A percentile compares a stretch with the other conserved stretches of the same genome.
Conservation (phyloP, 2,329 filamentous ascomycete genomes). For the Didymosphaeria variabile region DNA sequence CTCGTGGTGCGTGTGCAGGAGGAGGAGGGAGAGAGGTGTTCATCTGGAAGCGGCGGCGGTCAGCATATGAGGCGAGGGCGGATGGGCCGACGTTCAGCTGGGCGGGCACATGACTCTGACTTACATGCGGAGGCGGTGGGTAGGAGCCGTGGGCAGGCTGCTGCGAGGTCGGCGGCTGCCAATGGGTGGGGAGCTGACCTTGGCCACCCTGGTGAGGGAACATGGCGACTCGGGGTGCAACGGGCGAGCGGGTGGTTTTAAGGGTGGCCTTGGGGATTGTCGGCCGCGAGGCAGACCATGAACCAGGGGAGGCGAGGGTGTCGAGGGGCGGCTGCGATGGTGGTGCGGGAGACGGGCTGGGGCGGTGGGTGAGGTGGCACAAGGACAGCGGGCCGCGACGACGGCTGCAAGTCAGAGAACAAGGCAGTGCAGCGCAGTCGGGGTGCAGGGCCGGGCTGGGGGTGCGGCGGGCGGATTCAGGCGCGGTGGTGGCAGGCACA, state of each 20-base stretch:
- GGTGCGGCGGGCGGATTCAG: constrained; percentile 14
- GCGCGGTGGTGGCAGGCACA: constrained; percentile 2
- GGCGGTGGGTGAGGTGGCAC: constrained; percentile 40
- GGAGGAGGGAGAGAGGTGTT: constrained; percentile 44
- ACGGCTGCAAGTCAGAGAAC: constrained; percentile 43
- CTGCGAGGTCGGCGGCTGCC: constrained; percentile 47
- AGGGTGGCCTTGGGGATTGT: constrained; percentile 10
- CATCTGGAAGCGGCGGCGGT: constrained; percentile 33
- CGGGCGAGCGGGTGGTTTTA: constrained; percentile 5
- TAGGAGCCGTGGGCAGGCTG: constrained; percentile 49
- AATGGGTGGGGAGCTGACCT: constrained; percentile 50
- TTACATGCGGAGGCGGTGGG: constrained; percentile 48
- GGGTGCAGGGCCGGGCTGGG: constrained; percentile 22
- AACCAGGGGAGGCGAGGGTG: constrained; percentile 19
- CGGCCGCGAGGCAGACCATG: constrained; percentile 35
- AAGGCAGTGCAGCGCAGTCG: constrained; percentile 23
- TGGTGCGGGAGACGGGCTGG: constrained; percentile 37
- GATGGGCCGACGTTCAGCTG: constrained; percentile 20
- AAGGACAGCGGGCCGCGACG: constrained; percentile 41
- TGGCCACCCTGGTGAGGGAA: constrained; percentile 49
- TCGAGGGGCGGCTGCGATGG: constrained; percentile 14
- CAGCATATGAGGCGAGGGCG: constrained; percentile 21
- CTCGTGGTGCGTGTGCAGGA: constrained; percentile 41
- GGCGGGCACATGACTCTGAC: constrained; percentile 30
- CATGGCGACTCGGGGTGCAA: constrained; percentile 29